Percentiles rank a stretch among this genome's conserved stretches.
phyloP scores from a whole-genome alignment of 202 grass and related monocot species.

The Digitaria exilis region DNA sequence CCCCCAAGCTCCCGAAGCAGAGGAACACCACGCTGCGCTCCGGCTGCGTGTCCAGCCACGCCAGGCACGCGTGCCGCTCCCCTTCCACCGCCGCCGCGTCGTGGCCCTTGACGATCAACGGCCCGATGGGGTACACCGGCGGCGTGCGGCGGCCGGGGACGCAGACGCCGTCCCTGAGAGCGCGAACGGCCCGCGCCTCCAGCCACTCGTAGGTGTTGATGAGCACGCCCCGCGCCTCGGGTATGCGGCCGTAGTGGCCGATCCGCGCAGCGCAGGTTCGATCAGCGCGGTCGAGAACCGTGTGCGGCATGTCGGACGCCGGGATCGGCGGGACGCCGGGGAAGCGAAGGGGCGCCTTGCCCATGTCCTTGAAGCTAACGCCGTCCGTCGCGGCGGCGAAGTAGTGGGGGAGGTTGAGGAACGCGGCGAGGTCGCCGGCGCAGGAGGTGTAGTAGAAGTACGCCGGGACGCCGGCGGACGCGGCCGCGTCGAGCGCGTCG shows the following conservation, averaged over 20 bases:
- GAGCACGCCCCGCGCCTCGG: conserved; percentile 39
- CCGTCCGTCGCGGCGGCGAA: conserved; percentile 15
- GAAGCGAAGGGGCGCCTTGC: conserved; percentile 32
- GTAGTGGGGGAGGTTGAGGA: conserved; percentile 59
- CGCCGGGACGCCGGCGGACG: conserved; percentile 36
- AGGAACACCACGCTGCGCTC: conserved; percentile 59
- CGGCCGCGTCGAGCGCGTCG: conserved; percentile 48
- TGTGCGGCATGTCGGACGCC: conserved; percentile 35
- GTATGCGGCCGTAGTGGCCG: conserved; percentile 33
- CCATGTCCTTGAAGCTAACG: conserved; percentile 47
- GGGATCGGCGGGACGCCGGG: conserved; percentile 53
- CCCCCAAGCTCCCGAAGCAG: conserved; percentile 58
- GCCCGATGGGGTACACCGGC: conserved; percentile 58
- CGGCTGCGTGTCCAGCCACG: conserved; percentile 70
- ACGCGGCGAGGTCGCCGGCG: conserved; percentile 46
- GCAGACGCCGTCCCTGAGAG: conserved; percentile 37
- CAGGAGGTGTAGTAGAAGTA: conserved; percentile 58
- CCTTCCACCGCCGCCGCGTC: neutral
- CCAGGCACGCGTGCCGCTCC: conserved; percentile 46
- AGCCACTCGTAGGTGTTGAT: conserved; percentile 71
- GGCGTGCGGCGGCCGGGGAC: conserved; percentile 31
- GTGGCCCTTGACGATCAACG: conserved; percentile 33
- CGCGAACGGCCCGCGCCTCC: conserved; percentile 36
- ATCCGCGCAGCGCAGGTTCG: conserved; percentile 13
- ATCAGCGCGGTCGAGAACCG: conserved; percentile 16